Conservation (phyloP, 2,329 filamentous ascomycete genomes). For the Botrytis pseudocinerea region DNA sequence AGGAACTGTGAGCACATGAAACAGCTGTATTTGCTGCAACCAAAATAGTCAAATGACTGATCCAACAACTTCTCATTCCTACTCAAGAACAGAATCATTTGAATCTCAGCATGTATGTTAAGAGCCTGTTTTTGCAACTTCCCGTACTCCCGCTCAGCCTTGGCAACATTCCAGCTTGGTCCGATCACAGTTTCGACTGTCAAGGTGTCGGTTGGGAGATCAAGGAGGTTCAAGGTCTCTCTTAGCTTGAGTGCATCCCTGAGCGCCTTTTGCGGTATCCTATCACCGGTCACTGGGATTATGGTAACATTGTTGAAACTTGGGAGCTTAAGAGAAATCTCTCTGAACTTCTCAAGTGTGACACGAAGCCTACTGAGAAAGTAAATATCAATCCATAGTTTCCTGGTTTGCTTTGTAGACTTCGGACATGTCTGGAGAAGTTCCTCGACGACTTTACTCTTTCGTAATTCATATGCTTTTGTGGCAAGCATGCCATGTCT, state of each 20-base stretch:
- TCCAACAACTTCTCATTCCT: background rate
- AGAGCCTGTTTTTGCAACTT: background rate
- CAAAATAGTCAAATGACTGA: background rate
- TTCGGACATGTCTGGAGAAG: background rate
- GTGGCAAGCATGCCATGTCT: background rate
- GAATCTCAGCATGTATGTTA: background rate
- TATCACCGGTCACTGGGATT: background rate
- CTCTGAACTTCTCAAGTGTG: background rate
- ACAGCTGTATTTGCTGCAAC: background rate
- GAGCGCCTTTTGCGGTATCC: background rate
- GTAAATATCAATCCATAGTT: background rate
- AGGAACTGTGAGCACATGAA: background rate
- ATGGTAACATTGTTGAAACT: background rate
- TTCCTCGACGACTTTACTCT: background rate
- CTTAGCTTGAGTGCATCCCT: background rate
- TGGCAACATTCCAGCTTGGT: background rate
- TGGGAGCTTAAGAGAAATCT: background rate
- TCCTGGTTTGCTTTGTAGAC: background rate
- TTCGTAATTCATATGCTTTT: background rate
- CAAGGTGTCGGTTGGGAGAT: background rate
- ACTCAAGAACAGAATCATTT: background rate
- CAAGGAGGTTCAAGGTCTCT: background rate
- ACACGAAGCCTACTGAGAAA: background rate
- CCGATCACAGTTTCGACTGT: background rate
- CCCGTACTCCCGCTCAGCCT: background rate